These are phyloP conservation scores for Monilinia polystroma DNA, from an alignment of 2,329 filamentous ascomycete genomes.

Conservation along the genomic window DNA sequence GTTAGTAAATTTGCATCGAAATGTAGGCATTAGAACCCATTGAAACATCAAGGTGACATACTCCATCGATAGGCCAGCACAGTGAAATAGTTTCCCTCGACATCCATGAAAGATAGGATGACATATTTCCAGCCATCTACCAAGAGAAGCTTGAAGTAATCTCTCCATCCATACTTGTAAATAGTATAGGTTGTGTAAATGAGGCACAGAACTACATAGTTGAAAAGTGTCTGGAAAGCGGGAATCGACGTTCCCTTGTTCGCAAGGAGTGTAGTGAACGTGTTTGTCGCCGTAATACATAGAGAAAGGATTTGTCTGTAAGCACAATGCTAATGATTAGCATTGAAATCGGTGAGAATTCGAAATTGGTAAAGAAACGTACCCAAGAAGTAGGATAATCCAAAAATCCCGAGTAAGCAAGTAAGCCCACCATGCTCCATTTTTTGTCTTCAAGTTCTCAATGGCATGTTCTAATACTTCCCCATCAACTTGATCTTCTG, in stretches of 20 bases:
- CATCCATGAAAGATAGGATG: conserved; percentile 88
- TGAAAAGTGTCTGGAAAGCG: conserved; percentile 94
- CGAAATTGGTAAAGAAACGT: conserved; percentile 37
- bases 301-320: conserved; percentile 74
- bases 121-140: conserved; percentile 90
- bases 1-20: conserved; percentile 22
- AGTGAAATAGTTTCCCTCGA: conserved; percentile 97
- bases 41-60: not conserved
- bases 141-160: conserved; percentile 62
- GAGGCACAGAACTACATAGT: conserved; percentile 79
- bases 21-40: not conserved
- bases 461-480: conserved; percentile 46
- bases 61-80: conserved; percentile 79
- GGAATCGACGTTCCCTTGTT: conserved; percentile 73
- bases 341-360: too few relatives aligned
- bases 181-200: conserved; percentile 81
- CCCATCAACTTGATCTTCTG: conserved; percentile 27
- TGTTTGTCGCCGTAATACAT: conserved; percentile 90
- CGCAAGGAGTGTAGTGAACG: conserved; percentile 75
- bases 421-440: conserved; percentile 67
- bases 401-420: conserved; percentile 85
- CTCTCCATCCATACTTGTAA: conserved; percentile 73
- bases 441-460: conserved; percentile 53
- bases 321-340: not conserved
- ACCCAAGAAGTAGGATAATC: conserved; percentile 74